Conservation (phyloP, 139 green algal species). For the Cymbomonas tetramitiformis region DNA sequence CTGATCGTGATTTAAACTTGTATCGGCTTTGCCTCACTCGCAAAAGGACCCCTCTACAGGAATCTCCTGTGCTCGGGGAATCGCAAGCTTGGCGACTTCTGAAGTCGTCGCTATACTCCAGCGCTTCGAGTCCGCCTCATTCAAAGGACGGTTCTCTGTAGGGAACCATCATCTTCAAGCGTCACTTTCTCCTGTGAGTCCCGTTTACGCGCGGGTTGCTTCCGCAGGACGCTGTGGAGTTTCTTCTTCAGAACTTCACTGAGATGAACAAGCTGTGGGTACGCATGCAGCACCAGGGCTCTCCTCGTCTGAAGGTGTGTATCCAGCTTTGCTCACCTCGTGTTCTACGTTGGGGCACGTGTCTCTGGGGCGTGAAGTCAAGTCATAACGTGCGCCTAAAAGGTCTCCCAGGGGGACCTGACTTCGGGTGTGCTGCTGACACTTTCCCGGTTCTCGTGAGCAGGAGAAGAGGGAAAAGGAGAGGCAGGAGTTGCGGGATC, state of each 20-base stretch:
- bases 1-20: no score
- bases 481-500: constrained; percentile 74
- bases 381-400: neutral
- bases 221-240: constrained; percentile 86
- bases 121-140: no score
- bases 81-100: no score
- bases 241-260: constrained; percentile 92
- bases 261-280: constrained; percentile 99
- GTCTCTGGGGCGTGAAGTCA: neutral
- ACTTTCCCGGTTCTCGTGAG: no score
- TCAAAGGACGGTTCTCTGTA: neutral
- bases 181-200: neutral
- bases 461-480: constrained; percentile 52
- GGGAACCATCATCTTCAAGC: neutral
- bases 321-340: no score
- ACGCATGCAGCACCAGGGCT: constrained; percentile 63
- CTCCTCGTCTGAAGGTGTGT: no score
- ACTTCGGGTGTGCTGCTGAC: no score
- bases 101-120: no score
- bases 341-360: neutral
- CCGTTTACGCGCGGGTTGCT: constrained; percentile 32
- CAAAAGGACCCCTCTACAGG: no score
- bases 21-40: no score
- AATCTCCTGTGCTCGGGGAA: no score
- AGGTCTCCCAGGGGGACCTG: neutral